Evolutionary conservation across 2,329 filamentous ascomycete species (phyloP).

Genomic region (Pyrenophora tritici-repentis): DNA sequence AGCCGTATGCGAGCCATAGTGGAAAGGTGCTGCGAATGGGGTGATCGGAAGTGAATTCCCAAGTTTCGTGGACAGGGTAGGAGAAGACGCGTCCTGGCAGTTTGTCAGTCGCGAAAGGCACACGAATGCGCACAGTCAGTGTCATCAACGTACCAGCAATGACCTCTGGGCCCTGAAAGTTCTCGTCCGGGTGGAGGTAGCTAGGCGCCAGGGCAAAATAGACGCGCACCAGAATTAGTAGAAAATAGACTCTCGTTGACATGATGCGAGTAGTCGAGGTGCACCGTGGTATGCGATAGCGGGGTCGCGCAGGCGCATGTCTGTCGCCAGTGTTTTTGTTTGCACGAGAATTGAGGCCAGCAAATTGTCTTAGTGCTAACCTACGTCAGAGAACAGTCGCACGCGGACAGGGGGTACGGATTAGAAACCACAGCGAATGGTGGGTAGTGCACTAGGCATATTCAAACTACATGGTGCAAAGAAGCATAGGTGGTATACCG

Average conservation of each 20-base stretch:
- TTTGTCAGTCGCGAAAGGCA: constrained; percentile 14
- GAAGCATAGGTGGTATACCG: constrained; percentile 12
- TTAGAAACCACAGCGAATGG: constrained; percentile 2
- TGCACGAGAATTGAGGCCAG: constrained; percentile 25
- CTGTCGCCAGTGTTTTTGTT: constrained; percentile 27
- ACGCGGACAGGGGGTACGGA: constrained; percentile 32
- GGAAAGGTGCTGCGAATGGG: constrained; percentile 97
- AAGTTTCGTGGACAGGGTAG: constrained; percentile 87
- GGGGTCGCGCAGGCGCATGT: constrained; percentile 38
- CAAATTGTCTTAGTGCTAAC: constrained; percentile 26
- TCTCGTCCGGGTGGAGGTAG: constrained; percentile 97
- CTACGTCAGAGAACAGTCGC: constrained; percentile 30
- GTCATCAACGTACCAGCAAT: constrained; percentile 72
- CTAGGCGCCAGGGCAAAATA: constrained; percentile 94
- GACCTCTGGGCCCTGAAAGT: constrained; percentile 97
- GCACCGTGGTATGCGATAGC: constrained; percentile 17
- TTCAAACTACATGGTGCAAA: constrained; percentile 21
- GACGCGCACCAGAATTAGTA: constrained; percentile 82
- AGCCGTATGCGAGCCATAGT: constrained; percentile 91
- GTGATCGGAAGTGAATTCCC: constrained; percentile 89
- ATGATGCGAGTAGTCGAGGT: constrained; percentile 57
- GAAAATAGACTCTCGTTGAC: constrained; percentile 89
- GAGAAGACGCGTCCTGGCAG: constrained; percentile 82
- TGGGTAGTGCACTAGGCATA: not conserved
- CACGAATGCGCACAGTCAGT: not conserved